phyloP scores from a whole-genome alignment of 306 rosid species.

The Vicia faba region DNA sequence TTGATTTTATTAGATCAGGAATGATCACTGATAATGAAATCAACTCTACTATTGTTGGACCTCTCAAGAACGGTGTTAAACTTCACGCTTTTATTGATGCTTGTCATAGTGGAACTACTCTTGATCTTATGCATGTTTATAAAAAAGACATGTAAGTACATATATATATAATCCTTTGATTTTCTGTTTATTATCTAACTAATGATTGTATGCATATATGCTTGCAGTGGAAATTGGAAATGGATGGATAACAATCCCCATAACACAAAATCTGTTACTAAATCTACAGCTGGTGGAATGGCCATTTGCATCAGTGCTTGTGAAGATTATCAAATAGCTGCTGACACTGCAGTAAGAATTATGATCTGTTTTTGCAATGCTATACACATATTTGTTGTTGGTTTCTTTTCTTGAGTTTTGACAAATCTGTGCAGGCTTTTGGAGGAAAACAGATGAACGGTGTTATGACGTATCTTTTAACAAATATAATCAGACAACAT shows the following conservation, averaged over 20 bases:
- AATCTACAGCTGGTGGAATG: slow-evolving; percentile 62
- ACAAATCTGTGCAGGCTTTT: slow-evolving; percentile 47
- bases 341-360: slow-evolving; percentile 58
- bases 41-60: slow-evolving; percentile 58
- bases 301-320: slow-evolving; percentile 75
- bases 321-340: slow-evolving; percentile 61
- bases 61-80: slow-evolving; percentile 32
- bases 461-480: slow-evolving; percentile 58
- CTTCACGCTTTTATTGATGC: slow-evolving; percentile 81
- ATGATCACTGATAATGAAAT: slow-evolving; percentile 64
- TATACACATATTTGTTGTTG: neutral
- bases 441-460: slow-evolving; percentile 49
- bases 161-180: neutral
- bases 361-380: neutral
- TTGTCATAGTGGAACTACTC: slow-evolving; percentile 79
- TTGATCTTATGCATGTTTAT: slow-evolving; percentile 57
- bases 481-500: slow-evolving; percentile 18
- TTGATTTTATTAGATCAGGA: slow-evolving; percentile 63
- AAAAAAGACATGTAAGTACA: slow-evolving; percentile 41
- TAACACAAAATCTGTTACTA: slow-evolving; percentile 32
- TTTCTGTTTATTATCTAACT: neutral
- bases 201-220: slow-evolving; percentile 1
- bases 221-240: slow-evolving; percentile 37
- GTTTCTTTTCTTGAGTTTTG: neutral
- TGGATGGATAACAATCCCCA: neutral